Evolutionary conservation across 1,284 basidiomycete species (phyloP), one percentile per base, ranked within the genome.

Genomic region (Agaricales sp.): DNA sequence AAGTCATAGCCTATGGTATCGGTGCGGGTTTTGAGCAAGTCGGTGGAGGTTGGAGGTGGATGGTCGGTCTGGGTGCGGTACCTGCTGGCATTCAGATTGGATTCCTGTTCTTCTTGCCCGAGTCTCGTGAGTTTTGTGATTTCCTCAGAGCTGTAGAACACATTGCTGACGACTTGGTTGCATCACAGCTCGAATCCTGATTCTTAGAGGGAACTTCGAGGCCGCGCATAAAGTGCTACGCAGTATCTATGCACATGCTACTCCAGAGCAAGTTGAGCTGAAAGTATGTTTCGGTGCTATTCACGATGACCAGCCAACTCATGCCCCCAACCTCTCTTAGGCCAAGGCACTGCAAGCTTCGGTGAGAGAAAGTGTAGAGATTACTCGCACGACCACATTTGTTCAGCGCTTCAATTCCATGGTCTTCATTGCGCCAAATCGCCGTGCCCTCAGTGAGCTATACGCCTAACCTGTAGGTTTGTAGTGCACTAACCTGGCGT

Each of bases 1-100:
- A 89, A 58, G 85, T 88, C 19, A 73, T 88, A 43, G 84, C 85
- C 0, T 89, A 88, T 56, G 82, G 76, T 23, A 84, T 89, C 47
- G 85, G 83, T 30, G 82, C 85, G 8, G 81, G 75, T 0, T 90
- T 92, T 56, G 77, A 74, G 49, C 71, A 78, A 50, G 66, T 78
- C 20, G 58, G 64, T 23, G 68, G 74, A 11, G 88, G 88, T 0
- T 92, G 88, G 88, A 67, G 88, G 48, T 91, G 79, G 79, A 89
- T 91, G 85, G 84, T 90, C 20, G 87, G 85, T 1, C 66, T 89
- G 1, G 83, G 84, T 14, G 74, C 75, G 1, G 67, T 85, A 0
- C 86, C 87, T 1, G 81, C 85, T 0, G 75, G 67, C 1, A 52
- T 88, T 1, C 87, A 91, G 59, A 69, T 82, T 37, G 48, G 71